A percentile compares a stretch with the other conserved stretches of the same genome.
phyloP scores from a whole-genome alignment of 495 filamentous ascomycete genomes.

The Neurospora cerealis region DNA sequence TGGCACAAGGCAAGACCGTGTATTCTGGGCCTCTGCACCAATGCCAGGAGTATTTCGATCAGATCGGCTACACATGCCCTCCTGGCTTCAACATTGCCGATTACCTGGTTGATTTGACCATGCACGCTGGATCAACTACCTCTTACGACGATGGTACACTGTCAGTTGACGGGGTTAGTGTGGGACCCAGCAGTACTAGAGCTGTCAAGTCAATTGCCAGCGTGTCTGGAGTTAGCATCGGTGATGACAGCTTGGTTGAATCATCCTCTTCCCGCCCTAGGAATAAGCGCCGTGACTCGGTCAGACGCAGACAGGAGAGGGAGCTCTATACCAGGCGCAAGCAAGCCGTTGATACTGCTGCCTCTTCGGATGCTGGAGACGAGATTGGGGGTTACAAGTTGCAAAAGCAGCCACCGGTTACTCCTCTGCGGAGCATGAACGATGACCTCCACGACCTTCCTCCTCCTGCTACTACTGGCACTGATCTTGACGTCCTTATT shows the following conservation, averaged over 20 bases:
- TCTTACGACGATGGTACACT: constrained; percentile 43
- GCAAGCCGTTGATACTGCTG: constrained; percentile 53
- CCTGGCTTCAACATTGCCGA: constrained; percentile 98
- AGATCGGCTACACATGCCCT: constrained; percentile 82
- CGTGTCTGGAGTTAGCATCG: constrained; percentile 55
- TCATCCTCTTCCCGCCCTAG: constrained; percentile 47
- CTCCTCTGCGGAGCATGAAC: constrained; percentile 49
- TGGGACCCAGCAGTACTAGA: constrained; percentile 75
- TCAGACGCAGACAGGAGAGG: constrained; percentile 74
- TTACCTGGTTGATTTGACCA: constrained; percentile 92
- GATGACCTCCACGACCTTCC: constrained; percentile 67
- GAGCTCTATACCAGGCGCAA: constrained; percentile 84
- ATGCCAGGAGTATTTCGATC: constrained; percentile 89
- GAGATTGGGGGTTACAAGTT: constrained; percentile 50
- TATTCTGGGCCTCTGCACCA: constrained; percentile 85
- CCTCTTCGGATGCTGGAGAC: constrained; percentile 55
- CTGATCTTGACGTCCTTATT: constrained; percentile 77
- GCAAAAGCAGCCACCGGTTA: constrained; percentile 51
- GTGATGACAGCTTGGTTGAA: constrained; percentile 38
- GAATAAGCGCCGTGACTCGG: constrained; percentile 58
- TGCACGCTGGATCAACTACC: constrained; percentile 59
- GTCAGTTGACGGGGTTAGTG: constrained; percentile 53
- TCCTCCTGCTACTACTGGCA: constrained; percentile 52
- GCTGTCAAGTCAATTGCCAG: constrained; percentile 90
- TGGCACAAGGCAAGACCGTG: constrained; percentile 82